These are phyloP conservation scores for Colletotrichum abscissum DNA, from an alignment of 2,329 filamentous ascomycete species.

Conservation along the genomic window DNA sequence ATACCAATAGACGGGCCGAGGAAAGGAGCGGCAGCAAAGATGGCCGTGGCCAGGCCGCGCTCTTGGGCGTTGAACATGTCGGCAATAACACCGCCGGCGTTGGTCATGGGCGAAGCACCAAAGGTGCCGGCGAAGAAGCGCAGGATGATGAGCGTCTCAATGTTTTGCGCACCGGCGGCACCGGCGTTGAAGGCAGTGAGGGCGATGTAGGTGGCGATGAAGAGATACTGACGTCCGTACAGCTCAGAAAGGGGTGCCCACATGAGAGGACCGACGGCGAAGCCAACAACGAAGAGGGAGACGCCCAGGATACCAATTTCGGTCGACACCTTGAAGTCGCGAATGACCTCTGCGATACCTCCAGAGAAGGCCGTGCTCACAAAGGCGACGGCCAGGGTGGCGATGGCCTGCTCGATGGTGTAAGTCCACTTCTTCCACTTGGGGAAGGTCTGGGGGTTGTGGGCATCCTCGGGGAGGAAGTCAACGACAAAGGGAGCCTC, in stretches of 20 bases:
- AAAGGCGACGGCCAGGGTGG: conserved; percentile 73
- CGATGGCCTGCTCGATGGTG: conserved; percentile 68
- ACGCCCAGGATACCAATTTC: conserved; percentile 61
- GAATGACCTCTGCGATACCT: conserved; percentile 61
- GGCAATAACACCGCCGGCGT: conserved; percentile 71
- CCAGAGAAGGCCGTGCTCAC: conserved; percentile 71
- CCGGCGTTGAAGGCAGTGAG: conserved; percentile 72
- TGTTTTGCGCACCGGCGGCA: conserved; percentile 66
- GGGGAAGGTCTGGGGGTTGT: conserved; percentile 71
- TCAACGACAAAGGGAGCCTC: conserved; percentile 72
- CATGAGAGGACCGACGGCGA: conserved; percentile 69
- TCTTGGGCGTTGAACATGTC: conserved; percentile 67
- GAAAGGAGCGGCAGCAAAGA: conserved; percentile 75
- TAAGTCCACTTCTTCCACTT: conserved; percentile 69
- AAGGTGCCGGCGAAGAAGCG: conserved; percentile 74
- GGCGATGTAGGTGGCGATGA: conserved; percentile 65
- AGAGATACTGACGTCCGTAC: conserved; percentile 69
- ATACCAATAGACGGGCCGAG: conserved; percentile 73
- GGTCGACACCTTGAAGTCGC: conserved; percentile 57
- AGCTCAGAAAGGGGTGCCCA: conserved; percentile 75
- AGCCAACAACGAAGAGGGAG: conserved; percentile 59
- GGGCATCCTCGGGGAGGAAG: conserved; percentile 72
- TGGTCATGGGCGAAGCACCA: conserved; percentile 71
- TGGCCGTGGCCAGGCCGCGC: conserved; percentile 67
- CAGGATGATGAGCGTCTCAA: conserved; percentile 69